Evolutionary conservation across 331 rosid species (phyloP).

Genomic region (Acacia concinna): DNA sequence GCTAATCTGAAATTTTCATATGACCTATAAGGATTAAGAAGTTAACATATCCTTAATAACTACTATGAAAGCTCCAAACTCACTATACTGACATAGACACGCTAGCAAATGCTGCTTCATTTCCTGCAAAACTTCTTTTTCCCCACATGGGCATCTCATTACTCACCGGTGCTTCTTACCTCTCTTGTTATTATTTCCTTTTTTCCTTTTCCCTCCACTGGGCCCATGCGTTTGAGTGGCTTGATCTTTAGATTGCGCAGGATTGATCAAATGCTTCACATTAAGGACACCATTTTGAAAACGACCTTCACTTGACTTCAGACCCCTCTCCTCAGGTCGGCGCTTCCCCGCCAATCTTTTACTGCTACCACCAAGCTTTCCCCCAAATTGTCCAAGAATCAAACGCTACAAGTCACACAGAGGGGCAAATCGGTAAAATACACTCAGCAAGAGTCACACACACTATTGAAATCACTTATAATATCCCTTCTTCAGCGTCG

Average conservation of each 20-base stretch:
- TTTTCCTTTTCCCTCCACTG: slow-evolving; percentile 36
- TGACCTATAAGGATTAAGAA: neutral
- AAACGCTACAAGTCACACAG: slow-evolving; percentile 40
- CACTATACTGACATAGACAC: neutral
- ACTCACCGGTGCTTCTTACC: slow-evolving; percentile 52
- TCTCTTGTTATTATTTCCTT: slow-evolving; percentile 32
- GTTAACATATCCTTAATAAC: neutral
- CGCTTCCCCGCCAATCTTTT: slow-evolving; percentile 52
- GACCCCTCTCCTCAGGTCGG: slow-evolving; percentile 58
- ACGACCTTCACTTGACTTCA: slow-evolving; percentile 65
- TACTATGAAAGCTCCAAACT: neutral
- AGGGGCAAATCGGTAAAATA: slow-evolving; percentile 8
- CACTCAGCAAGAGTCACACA: neutral
- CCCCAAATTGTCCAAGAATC: slow-evolving; percentile 65
- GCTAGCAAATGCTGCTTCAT: neutral
- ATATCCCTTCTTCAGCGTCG: neutral
- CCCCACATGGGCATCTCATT: neutral
- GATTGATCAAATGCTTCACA: slow-evolving; percentile 66
- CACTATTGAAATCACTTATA: neutral
- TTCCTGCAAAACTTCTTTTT: slow-evolving; percentile 24
- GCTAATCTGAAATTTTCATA: neutral
- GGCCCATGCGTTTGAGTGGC: slow-evolving; percentile 24
- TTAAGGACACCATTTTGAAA: slow-evolving; percentile 77
- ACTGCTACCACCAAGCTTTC: slow-evolving; percentile 42
- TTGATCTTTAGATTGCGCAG: slow-evolving; percentile 42